phyloP scores from a whole-genome alignment of 208 protist genomes.

The Leishmania guyanensis region DNA sequence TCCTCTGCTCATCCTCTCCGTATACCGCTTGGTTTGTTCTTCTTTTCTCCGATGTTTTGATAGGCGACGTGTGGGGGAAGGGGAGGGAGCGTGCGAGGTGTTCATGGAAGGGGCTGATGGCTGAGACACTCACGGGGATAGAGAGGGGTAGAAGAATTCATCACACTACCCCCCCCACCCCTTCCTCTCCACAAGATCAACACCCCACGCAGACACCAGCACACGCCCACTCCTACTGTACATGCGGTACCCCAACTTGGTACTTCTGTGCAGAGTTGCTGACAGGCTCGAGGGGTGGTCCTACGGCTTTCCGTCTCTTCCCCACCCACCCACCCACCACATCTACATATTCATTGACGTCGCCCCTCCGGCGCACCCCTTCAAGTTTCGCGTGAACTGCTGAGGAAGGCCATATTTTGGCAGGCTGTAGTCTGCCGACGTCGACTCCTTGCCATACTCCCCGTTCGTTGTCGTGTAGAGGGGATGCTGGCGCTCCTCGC shows the following conservation, averaged over 20 bases:
- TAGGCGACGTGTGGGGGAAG: neutral
- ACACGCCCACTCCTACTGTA: neutral
- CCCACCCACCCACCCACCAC: neutral
- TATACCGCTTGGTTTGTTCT: neutral
- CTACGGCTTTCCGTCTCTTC: neutral
- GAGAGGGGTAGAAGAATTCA: neutral
- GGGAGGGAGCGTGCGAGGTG: neutral
- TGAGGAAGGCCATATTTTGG: constrained; percentile 57
- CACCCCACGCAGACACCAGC: neutral
- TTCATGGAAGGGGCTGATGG: neutral
- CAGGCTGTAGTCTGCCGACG: constrained; percentile 18
- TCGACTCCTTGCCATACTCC: constrained; percentile 71
- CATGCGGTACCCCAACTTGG: neutral
- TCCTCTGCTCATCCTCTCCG: neutral
- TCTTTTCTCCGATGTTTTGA: neutral
- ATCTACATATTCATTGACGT: constrained; percentile 91
- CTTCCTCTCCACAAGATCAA: constrained; percentile 1
- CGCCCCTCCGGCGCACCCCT: constrained; percentile 45
- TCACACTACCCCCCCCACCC: neutral
- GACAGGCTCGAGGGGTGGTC: neutral
- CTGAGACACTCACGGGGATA: neutral
- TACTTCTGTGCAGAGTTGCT: neutral
- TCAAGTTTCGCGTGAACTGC: constrained; percentile 73
- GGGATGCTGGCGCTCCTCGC: constrained; percentile 51
- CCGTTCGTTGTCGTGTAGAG: constrained; percentile 71